Evolutionary conservation across 495 filamentous ascomycete species (phyloP), one percentile per base, ranked within the genome.

Genomic region (Penicillium psychrofluorescens): DNA sequence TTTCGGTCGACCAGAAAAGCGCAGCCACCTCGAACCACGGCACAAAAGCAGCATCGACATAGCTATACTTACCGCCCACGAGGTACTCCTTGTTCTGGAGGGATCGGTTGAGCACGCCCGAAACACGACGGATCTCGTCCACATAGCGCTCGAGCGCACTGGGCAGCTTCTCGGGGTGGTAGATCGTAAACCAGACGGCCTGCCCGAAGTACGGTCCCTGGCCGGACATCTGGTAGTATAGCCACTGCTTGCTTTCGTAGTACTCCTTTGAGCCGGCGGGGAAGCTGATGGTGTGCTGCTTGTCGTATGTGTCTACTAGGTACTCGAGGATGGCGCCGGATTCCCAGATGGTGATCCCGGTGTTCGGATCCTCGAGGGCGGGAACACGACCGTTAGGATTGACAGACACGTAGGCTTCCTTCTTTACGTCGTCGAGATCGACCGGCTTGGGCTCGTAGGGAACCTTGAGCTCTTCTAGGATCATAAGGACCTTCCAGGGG

Each of bases 261-360:
- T 62, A 67, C 40, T 81, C 77, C 15, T 58, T 59, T 1, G 71
- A 63, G 29, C 68, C 70, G 11, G 62, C 31, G 4, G 61, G 51
- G 53, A 78, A 84, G 53, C 71, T 79, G 43, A 88, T 51, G 45
- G 71, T 79, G 45, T 78, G 61, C 9, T 77, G 58, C 40, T 62
- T 77, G 63, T 88, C 84, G 64, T 89, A 90, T n/a, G 66, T 74
- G 13, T 85, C 81, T 35, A 86, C 54, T 12, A 89, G 65, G 55
- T 90, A 90, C 45, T 82, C 67, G 49, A 87, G 45, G 59, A 87
- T 86, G 11, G 86, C 85, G 42, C 83, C 85, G 6, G 79, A 83
- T 53, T 88, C 84, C 81, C 82, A 88, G 10, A 89, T 53, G 0
- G 66, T 79, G 48, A 84, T 62, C 44, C 65, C 73, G 0, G 76